Base-by-base conservation (phyloP, 768 basidiomycete species). In the Trametes cingulata region DNA sequence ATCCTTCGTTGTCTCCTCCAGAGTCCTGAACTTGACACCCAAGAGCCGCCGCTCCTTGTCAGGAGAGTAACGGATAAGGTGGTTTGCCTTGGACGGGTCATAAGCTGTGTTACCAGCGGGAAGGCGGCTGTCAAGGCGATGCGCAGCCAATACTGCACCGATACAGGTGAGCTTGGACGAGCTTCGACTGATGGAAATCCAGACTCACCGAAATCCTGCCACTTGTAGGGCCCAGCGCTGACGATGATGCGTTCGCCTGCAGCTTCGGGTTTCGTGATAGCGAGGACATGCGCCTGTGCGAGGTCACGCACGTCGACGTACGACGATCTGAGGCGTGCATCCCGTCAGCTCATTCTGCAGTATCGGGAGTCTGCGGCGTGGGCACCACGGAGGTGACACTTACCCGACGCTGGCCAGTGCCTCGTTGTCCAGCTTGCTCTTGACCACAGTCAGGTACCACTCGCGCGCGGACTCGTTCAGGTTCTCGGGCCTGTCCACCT, bases 1-100 rank as follows among this genome's bases (percentile, higher is more conserved):
- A 58, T 79, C 83, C 53, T 60, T 74, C 8, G 77, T 71, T 9
- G 74, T 73, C 64, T 81, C 75, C 61, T 74, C 75, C 40, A 75
- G 73, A 3, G 73, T 71, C 14, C 71, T 71, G 54, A 77, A 82
- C 58, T 75, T 74, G 15, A 82, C 53, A 3, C 79, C 78, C 6
- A 83, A 69, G 2, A 83, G 68, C 36, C 70, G 71, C 36, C 66
- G 67, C 12, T 69, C 74, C 65, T 83, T 83, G 5, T 54, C 59
- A 6, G 52, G 46, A 10, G 43, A 17, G 52, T 74, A 81, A 3
- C 60, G 48, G 4, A 69, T 47, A 14, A 69, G 52, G 49, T 77
- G 72, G 20, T 65, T 39, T 3, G 68, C 66, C n/a, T 62, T 68
- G 8, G 54, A 61, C 48, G 49, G 67, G 56, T 69, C 68, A 55